Evolutionary conservation across 2,329 filamentous ascomycete species (phyloP).

Genomic region (Didymella pomorum): DNA sequence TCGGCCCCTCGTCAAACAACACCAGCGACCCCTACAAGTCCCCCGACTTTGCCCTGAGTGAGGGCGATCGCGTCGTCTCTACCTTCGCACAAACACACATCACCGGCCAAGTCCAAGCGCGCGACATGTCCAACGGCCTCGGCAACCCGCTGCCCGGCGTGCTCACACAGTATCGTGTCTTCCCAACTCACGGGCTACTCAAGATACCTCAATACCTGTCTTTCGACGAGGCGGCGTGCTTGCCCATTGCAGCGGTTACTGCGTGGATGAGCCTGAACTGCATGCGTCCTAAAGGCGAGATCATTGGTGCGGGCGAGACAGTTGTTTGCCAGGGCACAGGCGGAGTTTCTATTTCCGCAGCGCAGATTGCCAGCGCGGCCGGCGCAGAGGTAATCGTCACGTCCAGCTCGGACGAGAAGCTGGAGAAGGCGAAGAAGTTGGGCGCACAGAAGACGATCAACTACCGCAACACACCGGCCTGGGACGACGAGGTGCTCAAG

Average conservation of each 20-base stretch:
- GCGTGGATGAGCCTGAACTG: slow-evolving; percentile 73
- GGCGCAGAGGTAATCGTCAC: slow-evolving; percentile 64
- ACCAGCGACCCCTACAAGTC: slow-evolving; percentile 57
- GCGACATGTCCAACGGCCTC: slow-evolving; percentile 64
- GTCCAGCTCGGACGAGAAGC: slow-evolving; percentile 65
- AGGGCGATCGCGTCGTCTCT: slow-evolving; percentile 71
- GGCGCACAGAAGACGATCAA: slow-evolving; percentile 69
- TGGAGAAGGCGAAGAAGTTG: slow-evolving; percentile 60
- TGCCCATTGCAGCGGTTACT: slow-evolving; percentile 69
- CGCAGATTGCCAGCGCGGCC: slow-evolving; percentile 53
- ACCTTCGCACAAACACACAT: slow-evolving; percentile 68
- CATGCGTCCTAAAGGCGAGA: slow-evolving; percentile 63
- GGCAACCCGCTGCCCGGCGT: slow-evolving; percentile 68
- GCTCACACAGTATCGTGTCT: slow-evolving; percentile 67
- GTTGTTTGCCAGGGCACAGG: slow-evolving; percentile 56
- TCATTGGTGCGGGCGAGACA: slow-evolving; percentile 52
- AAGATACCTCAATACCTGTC: slow-evolving; percentile 64
- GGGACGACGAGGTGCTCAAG: slow-evolving; percentile 66
- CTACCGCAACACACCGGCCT: slow-evolving; percentile 65
- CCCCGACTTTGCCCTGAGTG: slow-evolving; percentile 39
- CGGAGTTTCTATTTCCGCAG: slow-evolving; percentile 53
- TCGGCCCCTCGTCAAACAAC: slow-evolving; percentile 53
- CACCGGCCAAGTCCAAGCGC: slow-evolving; percentile 65
- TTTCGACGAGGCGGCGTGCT: slow-evolving; percentile 66
- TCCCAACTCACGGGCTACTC: slow-evolving; percentile 65